Base-by-base conservation (phyloP, 139 green algal species). In the Tetradesmus obliquus region DNA sequence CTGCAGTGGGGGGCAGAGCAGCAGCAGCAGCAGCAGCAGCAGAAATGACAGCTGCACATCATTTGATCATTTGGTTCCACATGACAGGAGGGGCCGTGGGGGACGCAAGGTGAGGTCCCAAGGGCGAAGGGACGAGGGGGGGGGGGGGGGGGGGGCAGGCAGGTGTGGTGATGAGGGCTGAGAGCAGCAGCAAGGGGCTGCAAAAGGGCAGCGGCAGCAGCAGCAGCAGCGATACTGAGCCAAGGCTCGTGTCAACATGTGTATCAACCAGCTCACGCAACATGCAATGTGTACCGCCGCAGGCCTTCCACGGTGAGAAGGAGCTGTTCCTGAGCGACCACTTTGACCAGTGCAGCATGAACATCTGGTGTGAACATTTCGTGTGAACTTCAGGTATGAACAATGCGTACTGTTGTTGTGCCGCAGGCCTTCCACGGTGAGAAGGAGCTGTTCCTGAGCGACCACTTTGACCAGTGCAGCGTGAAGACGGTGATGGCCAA, bases 141-240 rank as follows among this genome's bases (percentile, higher is more conserved):
- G n/a, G n/a, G n/a, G n/a, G n/a, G n/a, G n/a, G n/a, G n/a, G n/a
- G n/a, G n/a, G n/a, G n/a, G n/a, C n/a, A n/a, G n/a, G 51, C 89
- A 97, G 54, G 91, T 88, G 3, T 98, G 97, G 97, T 98, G 95
- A 88, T 98, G 98, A 92, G 92, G 96, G 58, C 97, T 97, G 12
- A 58, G 24, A 10, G 32, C 19, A 24, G 3, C 58, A 20, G 24
- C 58, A n/a, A n/a, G n/a, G n/a, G n/a, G n/a, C n/a, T n/a, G n/a
- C n/a, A n/a, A n/a, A n/a, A n/a, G n/a, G n/a, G n/a, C n/a, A 72
- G 62, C 62, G 13, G 62, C 62, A 72, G 1, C 62, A 72, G 62
- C 62, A 45, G 32, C 32, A 45, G 32, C 32, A 45, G 32, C 32
- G 32, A 0, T 45, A 45, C 32, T 45, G 32, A 45, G 32, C 32